Conservation (phyloP, 257 asterid species). For the Solanum piurae region DNA sequence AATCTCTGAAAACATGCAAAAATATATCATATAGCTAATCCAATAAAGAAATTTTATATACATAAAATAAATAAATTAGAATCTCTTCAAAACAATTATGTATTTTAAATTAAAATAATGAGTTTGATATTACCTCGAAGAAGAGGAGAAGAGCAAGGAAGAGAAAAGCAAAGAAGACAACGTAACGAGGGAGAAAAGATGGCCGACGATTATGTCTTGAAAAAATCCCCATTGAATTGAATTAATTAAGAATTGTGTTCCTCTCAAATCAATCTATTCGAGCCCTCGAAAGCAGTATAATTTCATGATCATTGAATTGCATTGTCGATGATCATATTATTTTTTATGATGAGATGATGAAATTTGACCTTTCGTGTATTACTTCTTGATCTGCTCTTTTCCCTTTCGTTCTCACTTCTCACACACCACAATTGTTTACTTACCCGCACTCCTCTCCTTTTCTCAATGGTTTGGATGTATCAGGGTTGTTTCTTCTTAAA, state of each 20-base stretch:
- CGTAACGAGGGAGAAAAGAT: slow-evolving; percentile 27
- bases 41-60: background rate
- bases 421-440: background rate
- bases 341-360: background rate
- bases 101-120: background rate
- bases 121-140: slow-evolving; percentile 22
- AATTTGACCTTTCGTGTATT: background rate
- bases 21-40: background rate
- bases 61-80: background rate
- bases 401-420: background rate
- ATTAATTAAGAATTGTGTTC: background rate
- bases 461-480: background rate
- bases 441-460: slow-evolving; percentile 16
- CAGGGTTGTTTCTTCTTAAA: background rate
- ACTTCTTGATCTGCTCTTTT: background rate
- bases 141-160: slow-evolving; percentile 27
- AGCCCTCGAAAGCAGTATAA: background rate
- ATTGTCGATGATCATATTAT: background rate
- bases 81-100: background rate
- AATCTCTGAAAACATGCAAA: background rate
- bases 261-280: background rate
- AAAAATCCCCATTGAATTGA: slow-evolving; percentile 28
- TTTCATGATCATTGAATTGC: background rate
- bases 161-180: slow-evolving; percentile 16
- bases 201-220: slow-evolving; percentile 9